Evolutionary conservation across 371 early-diverging fungal species (phyloP), one percentile per base, ranked within the genome.

Genomic region (Sporodiniella umbellata): DNA sequence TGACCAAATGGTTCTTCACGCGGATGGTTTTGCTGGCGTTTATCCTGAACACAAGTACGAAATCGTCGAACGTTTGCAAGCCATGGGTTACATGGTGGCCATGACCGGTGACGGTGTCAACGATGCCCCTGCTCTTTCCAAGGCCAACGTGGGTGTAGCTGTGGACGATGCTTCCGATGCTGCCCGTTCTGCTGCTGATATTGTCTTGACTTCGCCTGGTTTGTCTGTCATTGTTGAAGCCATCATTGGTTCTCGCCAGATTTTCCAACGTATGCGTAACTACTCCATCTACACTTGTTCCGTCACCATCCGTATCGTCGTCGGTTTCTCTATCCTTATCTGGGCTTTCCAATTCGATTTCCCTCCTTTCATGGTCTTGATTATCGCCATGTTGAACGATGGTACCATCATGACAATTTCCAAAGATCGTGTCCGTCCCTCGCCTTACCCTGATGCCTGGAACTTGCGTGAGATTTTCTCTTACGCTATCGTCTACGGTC

Each of bases 41-140:
- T 86, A 83, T 53, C 94, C 98, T 22, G 95, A 96, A 67, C 92
- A 93, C 79, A 96, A 95, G 81, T 83, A 89, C 52, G 89, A 90
- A 66, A 90, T 96, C 68, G 92, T 98, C 26, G 86, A 87, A 56
- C 89, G 90, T 45, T 79, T 96, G 53, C 93, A 95, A 71, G 78
- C 80, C 48, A 73, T 80, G 56, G 86, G 86, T 10, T 81, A 88
- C 58, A 79, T 88, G 70, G 91, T 89, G 43, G 89, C 86, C 46
- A 93, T 94, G 92, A 92, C 93, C 37, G 98, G 98, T 59, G 95
- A 96, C 70, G 95, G 96, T 77, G 93, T 94, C 48, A 96, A 95
- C 72, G 98, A 96, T 72, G 92, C 94, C 8, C 94, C 93, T 17
- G 95, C 97, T 42, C 87, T 98, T 56, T 82, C 83, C 62, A 86